These are phyloP conservation scores for Zygosaccharomyces rouxii DNA, from an alignment of 805 yeast species.

Conservation along the genomic window DNA sequence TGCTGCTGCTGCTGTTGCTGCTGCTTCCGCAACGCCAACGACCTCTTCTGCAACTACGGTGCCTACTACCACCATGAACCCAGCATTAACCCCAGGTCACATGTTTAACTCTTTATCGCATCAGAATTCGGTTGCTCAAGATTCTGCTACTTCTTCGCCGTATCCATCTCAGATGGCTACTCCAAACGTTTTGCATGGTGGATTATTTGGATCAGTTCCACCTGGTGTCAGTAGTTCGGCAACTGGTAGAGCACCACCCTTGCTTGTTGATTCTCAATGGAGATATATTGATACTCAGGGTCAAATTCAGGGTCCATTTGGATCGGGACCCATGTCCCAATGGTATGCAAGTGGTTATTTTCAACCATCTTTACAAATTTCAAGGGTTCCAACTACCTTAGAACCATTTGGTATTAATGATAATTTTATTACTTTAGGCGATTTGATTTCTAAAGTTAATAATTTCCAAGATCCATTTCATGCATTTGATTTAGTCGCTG, in stretches of 20 bases:
- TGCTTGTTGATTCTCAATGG: conserved; percentile 56
- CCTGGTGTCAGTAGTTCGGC: conserved; percentile 1
- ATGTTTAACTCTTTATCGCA: not conserved
- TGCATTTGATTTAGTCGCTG: conserved; percentile 19
- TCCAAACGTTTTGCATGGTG: conserved; percentile 6
- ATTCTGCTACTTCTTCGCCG: conserved; percentile 13
- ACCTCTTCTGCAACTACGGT: not conserved
- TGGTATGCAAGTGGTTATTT: conserved; percentile 71
- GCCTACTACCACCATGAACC: not conserved
- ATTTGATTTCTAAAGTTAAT: conserved; percentile 22
- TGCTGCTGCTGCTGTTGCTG: not conserved
- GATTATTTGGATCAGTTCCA: conserved; percentile 2
- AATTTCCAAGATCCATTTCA: conserved; percentile 28
- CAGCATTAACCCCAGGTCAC: conserved; percentile 1
- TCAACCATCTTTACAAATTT: conserved; percentile 50
- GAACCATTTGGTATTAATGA: conserved; percentile 31
- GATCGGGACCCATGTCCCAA: conserved; percentile 67
- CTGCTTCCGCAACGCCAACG: not conserved
- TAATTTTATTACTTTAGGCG: conserved; percentile 25
- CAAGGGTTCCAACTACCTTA: conserved; percentile 39
- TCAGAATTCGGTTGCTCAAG: conserved; percentile 3
- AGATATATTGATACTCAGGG: conserved; percentile 67
- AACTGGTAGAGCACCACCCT: conserved; percentile 9
- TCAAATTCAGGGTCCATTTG: conserved; percentile 80
- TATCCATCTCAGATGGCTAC: conserved; percentile 14